These are phyloP conservation scores for Chalaropsis ovoidea DNA, from an alignment of 2,329 filamentous ascomycete species.

Conservation along the genomic window DNA sequence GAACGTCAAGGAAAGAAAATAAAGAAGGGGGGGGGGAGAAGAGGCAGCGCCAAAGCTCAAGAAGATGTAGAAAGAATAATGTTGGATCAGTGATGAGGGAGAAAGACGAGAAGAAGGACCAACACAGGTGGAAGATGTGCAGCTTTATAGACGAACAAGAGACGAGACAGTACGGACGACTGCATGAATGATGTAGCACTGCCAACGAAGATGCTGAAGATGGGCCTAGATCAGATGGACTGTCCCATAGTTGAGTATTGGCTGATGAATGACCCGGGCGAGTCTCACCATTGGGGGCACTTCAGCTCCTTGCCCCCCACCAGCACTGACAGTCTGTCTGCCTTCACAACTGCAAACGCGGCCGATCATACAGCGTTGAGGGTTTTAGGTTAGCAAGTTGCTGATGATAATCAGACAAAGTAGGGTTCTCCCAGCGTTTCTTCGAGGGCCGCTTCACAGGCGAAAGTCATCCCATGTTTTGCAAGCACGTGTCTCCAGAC, in stretches of 20 bases:
- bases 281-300: not conserved
- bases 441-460: not conserved
- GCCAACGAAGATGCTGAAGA: not conserved
- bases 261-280: not conserved
- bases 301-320: not conserved
- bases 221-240: not conserved
- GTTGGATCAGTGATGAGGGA: constrained; percentile 19
- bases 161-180: not conserved
- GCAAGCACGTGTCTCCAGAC: not conserved
- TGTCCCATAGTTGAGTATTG: not conserved
- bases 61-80: constrained; percentile 9
- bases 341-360: not conserved
- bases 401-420: constrained; percentile 2
- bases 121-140: not conserved
- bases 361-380: not conserved
- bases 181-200: not conserved
- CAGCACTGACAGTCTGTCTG: not conserved
- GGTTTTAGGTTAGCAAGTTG: not conserved
- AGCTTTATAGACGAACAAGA: not conserved
- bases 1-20: constrained; percentile 23
- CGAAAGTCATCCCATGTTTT: not conserved
- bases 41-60: constrained; percentile 20
- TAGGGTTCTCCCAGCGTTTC: not conserved
- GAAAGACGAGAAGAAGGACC: not conserved
- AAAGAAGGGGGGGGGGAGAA: constrained; percentile 20